Percentiles rank a stretch among this genome's conserved stretches.
Evolutionary conservation across 805 yeast species (phyloP).

Genomic region (Candida krabiensis): DNA sequence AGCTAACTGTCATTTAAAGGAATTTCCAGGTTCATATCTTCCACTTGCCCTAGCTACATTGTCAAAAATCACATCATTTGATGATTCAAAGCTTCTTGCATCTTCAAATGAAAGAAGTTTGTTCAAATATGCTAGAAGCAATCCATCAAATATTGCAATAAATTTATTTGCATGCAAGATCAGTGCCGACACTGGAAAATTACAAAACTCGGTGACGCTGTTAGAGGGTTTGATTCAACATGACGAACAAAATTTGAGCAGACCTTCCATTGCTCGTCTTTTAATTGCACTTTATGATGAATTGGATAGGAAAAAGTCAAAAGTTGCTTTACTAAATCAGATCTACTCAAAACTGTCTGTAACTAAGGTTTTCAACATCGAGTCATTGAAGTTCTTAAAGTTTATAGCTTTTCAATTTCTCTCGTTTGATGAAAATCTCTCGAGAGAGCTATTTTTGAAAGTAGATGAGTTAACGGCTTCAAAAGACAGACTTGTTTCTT

Average conservation of each 20-base stretch:
- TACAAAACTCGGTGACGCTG: constrained; percentile 34
- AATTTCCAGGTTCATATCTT: constrained; percentile 26
- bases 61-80: constrained; percentile 19
- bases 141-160: constrained; percentile 31
- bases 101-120: constrained; percentile 31
- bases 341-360: constrained; percentile 27
- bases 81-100: constrained; percentile 13
- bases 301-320: constrained; percentile 38
- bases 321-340: constrained; percentile 31
- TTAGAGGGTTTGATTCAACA: constrained; percentile 34
- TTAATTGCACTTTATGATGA: constrained; percentile 50
- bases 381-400: constrained; percentile 30
- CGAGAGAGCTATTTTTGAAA: constrained; percentile 31
- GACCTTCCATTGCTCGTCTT: constrained; percentile 52
- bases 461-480: constrained; percentile 13
- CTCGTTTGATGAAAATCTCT: constrained; percentile 32
- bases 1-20: constrained; percentile 16
- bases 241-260: constrained; percentile 10
- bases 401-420: constrained; percentile 39
- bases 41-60: constrained; percentile 26
- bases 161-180: constrained; percentile 37
- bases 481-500: constrained; percentile 22
- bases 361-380: constrained; percentile 9
- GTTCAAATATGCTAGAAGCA: constrained; percentile 35
- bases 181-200: constrained; percentile 30